phyloP scores from a whole-genome alignment of 495 filamentous ascomycete genomes.

The Recurvomyces mirabilis region DNA sequence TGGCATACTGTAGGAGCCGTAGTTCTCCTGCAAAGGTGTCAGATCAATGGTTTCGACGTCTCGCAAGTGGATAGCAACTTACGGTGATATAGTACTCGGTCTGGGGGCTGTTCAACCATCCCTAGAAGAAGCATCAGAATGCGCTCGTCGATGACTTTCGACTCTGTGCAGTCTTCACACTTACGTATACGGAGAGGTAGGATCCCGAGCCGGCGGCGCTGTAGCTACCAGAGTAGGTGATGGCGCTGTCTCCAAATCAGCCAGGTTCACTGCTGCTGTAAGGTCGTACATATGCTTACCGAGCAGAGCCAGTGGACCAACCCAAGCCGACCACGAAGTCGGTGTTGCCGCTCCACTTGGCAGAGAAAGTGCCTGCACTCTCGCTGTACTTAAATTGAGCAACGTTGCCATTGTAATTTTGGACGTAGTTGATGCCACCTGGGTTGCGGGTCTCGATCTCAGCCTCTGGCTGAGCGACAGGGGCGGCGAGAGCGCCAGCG shows the following conservation, averaged over 20 bases:
- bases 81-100: constrained; percentile 11
- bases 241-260: too few relatives aligned
- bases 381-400: constrained; percentile 7
- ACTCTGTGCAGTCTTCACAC: too few relatives aligned
- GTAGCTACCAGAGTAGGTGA: constrained; percentile 40
- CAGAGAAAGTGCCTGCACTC: constrained; percentile 4
- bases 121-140: too few relatives aligned
- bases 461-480: too few relatives aligned
- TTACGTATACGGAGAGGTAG: constrained; percentile 35
- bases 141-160: too few relatives aligned
- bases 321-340: constrained; percentile 9
- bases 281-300: too few relatives aligned
- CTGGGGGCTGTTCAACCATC: constrained; percentile 12
- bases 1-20: too few relatives aligned
- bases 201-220: constrained; percentile 37
- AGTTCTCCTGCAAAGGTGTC: too few relatives aligned
- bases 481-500: too few relatives aligned
- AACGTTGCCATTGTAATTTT: constrained; percentile 9
- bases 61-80: neutral
- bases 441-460: neutral
- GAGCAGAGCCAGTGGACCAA: constrained; percentile 1
- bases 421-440: constrained; percentile 6
- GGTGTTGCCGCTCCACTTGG: constrained; percentile 1
- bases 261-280: too few relatives aligned
- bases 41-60: neutral